These are phyloP conservation scores for Luzula sylvatica DNA, from an alignment of 176 grass and related monocot species.

Conservation along the genomic window DNA sequence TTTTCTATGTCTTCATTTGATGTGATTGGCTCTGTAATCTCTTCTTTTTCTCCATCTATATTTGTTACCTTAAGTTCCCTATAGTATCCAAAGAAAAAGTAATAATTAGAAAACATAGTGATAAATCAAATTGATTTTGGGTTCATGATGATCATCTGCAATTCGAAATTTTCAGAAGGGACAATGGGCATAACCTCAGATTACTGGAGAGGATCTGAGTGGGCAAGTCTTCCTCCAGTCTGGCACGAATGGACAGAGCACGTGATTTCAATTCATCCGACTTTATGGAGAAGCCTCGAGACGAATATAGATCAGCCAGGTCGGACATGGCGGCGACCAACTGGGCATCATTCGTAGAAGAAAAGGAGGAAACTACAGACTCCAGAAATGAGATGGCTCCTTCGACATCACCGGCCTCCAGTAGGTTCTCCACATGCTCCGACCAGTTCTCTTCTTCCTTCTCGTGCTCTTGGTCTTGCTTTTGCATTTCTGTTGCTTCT, in stretches of 20 bases:
- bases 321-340: conserved; percentile 61
- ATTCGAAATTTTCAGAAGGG: background rate
- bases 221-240: background rate
- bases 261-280: conserved; percentile 66
- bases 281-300: conserved; percentile 42
- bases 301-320: conserved; percentile 60
- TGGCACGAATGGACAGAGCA: conserved; percentile 39
- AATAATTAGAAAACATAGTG: background rate
- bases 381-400: conserved; percentile 71
- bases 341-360: conserved; percentile 26
- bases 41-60: conserved; percentile 26
- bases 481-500: too few relatives aligned
- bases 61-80: conserved; percentile 18
- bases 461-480: too few relatives aligned
- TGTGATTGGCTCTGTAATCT: conserved; percentile 6
- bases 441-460: conserved; percentile 42
- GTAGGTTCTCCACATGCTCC: conserved; percentile 72
- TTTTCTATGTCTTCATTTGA: conserved; percentile 16
- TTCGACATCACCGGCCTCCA: conserved; percentile 46
- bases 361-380: conserved; percentile 29
- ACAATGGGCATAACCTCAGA: conserved; percentile 22
- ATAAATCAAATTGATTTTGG: background rate
- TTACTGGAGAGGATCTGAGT: background rate
- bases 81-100: background rate
- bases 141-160: background rate